Base-by-base conservation (phyloP, 2,329 filamentous ascomycete species). In the Berkeleyomyces rouxiae region DNA sequence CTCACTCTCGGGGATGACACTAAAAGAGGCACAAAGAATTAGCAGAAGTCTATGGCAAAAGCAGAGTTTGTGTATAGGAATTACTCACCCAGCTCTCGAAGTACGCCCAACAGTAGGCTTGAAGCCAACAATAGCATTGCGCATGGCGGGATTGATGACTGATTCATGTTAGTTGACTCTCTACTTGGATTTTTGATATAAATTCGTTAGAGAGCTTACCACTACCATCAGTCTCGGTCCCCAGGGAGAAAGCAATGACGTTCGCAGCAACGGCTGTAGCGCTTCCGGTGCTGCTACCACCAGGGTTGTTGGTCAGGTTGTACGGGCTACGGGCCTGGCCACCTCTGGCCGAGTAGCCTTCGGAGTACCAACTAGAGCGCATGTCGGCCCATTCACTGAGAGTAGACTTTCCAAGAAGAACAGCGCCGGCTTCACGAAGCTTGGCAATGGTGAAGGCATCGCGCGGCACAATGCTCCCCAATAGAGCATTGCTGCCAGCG, bases 41-140 rank as follows among this genome's bases (percentile, higher is more conserved):
- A 61, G 37, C 4, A 53, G 16, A 4, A 61, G 33, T 16, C 1
- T 16, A 39, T 23, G 9, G 5, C 4, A 23, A 23, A 7, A 37
- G 4, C 42, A 43, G 6, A 3, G 33, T 53, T 3, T 43, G 42
- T 9, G 6, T 43, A 43, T n/a, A 46, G 11, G 13, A n/a, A 3
- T 4, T 46, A 16, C 58, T 51, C 65, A 68, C 39, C 64, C 82
- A 23, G 73, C 76, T 13, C 85, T 75, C 7, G 85, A 88, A 0
- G 85, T 88, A 59, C 88, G 71, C 0, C 87, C 87, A 4, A 90
- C 84, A 1, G 86, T 90, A 1, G 87, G 86, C 72, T 90, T 90
- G 70, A 90, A 80, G 2, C 87, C 87, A 1, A 90, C 85, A 1
- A 90, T 70, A 1, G 77, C 79, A 68, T 87, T 88, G 3, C 84